phyloP scores from a whole-genome alignment of 148 eudicot species.

The Fagopyrum tataricum region DNA sequence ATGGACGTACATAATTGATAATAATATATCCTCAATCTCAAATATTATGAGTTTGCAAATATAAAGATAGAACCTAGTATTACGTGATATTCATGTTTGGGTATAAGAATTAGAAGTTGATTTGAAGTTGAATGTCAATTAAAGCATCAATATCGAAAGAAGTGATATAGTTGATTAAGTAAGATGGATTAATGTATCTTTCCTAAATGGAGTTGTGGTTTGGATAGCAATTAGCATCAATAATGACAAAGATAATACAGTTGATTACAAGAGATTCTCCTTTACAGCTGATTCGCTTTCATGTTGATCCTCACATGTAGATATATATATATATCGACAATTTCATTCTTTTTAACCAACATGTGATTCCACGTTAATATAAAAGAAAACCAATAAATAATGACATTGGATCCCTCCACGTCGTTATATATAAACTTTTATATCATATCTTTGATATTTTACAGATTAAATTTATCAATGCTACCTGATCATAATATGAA shows the following conservation, averaged over 20 bases:
- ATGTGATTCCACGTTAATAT: neutral
- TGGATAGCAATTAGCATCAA: neutral
- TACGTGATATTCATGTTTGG: too few species aligned
- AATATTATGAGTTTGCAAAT: too few species aligned
- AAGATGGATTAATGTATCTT: neutral
- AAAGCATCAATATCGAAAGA: too few species aligned
- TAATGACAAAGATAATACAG: conserved; percentile 1
- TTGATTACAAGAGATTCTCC: neutral
- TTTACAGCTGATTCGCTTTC: neutral
- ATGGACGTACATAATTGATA: too few species aligned
- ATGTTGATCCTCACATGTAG: neutral
- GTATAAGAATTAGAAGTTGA: too few species aligned
- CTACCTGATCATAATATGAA: too few species aligned
- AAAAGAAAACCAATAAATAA: neutral
- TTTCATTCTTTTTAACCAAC: neutral
- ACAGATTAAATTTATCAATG: too few species aligned
- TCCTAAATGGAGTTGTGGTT: neutral
- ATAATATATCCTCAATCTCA: too few species aligned
- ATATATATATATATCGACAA: neutral
- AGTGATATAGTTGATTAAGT: neutral
- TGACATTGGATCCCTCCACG: conserved; percentile 3
- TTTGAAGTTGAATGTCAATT: too few species aligned
- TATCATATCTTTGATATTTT: too few species aligned
- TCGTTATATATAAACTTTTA: neutral
- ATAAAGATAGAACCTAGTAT: too few species aligned